Conservation (phyloP, 2,329 filamentous ascomycete genomes). For the Huntiella bhutanensis region DNA sequence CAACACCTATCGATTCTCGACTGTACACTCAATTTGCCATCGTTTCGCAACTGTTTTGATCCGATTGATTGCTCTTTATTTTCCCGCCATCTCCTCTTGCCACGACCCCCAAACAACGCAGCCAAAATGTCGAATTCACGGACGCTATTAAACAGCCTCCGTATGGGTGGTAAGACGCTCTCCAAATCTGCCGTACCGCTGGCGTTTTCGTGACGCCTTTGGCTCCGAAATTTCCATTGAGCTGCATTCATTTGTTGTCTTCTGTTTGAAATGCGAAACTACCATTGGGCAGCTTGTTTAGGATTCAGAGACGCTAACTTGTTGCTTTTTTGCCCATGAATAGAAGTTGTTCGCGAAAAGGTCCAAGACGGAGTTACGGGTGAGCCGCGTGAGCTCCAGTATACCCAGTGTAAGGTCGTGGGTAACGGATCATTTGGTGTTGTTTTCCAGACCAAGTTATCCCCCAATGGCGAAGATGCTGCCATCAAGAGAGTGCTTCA, state of each 20-base stretch:
- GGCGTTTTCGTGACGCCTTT: too few species aligned
- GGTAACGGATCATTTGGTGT: conserved; percentile 98
- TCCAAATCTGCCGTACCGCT: conserved; percentile 4
- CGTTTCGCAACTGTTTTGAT: not conserved
- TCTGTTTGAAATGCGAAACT: too few species aligned
- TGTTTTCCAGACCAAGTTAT: conserved; percentile 96
- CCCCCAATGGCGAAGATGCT: conserved; percentile 92
- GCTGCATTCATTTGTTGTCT: not conserved
- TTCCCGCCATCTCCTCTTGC: not conserved
- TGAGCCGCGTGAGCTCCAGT: conserved; percentile 90
- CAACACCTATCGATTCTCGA: not conserved
- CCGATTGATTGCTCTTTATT: not conserved
- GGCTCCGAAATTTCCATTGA: not conserved
- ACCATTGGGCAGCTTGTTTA: too few species aligned
- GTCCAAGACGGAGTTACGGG: conserved; percentile 96
- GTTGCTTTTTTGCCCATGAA: conserved; percentile 8
- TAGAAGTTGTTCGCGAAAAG: conserved; percentile 96
- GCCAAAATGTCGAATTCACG: conserved; percentile 23
- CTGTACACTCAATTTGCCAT: too few species aligned
- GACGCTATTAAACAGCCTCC: conserved; percentile 68
- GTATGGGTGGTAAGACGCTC: conserved; percentile 78
- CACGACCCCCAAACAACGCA: not conserved
- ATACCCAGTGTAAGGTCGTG: conserved; percentile 98
- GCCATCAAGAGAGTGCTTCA: conserved; percentile 98
- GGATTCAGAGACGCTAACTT: conserved; percentile 1